Evolutionary conservation across 2,329 filamentous ascomycete species (phyloP).

Genomic region (Zasmidium citrigriseum): DNA sequence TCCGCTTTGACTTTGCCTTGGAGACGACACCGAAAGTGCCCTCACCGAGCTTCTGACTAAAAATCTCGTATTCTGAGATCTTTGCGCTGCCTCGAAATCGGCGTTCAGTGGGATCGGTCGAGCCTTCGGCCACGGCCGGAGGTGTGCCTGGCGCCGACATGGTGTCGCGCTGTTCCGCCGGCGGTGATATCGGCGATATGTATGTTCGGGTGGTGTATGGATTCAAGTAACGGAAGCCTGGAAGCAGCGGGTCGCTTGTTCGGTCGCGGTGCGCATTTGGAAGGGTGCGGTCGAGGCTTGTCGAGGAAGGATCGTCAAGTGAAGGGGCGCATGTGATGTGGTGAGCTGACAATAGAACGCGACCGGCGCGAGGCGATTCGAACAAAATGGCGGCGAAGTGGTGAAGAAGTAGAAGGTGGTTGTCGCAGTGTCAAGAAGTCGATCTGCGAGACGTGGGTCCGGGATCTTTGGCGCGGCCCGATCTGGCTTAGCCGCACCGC

Average conservation of each 20-base stretch:
- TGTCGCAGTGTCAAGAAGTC: not conserved
- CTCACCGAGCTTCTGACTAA: conserved; percentile 79
- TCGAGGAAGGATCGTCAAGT: not conserved
- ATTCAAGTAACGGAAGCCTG: not conserved
- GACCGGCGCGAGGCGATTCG: not conserved
- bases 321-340: not conserved
- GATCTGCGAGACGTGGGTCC: not conserved
- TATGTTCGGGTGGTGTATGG: not conserved
- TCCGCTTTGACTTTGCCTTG: conserved; percentile 77
- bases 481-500: conserved; percentile 3
- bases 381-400: not conserved
- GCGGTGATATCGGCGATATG: not conserved
- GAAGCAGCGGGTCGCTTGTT: not conserved
- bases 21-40: conserved; percentile 97
- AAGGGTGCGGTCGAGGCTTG: not conserved
- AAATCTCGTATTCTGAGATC: conserved; percentile 76
- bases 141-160: conserved; percentile 53
- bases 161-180: not conserved
- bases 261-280: conserved; percentile 7
- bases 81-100: conserved; percentile 82
- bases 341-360: not conserved
- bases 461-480: not conserved
- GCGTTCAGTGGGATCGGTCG: conserved; percentile 52
- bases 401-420: not conserved
- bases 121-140: conserved; percentile 30